phyloP scores from a whole-genome alignment of 108 stramenopile genomes.

The Aurantiochytrium sp. region DNA sequence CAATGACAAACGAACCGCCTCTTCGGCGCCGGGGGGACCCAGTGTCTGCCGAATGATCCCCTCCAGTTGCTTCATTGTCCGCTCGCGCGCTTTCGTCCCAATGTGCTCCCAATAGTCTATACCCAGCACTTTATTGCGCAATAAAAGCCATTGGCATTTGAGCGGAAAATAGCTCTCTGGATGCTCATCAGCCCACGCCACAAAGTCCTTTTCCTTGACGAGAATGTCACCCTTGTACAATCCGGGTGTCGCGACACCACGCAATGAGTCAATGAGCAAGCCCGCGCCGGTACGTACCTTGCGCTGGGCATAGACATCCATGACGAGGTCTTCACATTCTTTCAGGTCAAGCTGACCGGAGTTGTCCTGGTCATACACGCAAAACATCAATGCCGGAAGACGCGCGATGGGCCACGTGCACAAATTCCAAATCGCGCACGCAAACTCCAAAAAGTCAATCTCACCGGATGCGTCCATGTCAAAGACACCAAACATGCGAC shows the following conservation, averaged over 20 bases:
- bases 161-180: background rate
- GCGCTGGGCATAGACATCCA: background rate
- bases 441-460: slow-evolving; percentile 5
- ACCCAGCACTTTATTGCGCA: background rate
- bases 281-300: background rate
- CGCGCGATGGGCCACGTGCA: background rate
- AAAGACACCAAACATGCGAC: background rate
- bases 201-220: background rate
- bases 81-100: background rate
- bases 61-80: background rate
- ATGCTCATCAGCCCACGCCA: background rate
- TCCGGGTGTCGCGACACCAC: background rate
- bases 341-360: background rate
- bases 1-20: background rate
- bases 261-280: background rate
- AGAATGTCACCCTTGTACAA: background rate
- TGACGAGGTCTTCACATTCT: background rate
- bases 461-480: background rate
- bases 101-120: background rate
- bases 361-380: background rate
- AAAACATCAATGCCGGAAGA: background rate
- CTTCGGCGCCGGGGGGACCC: background rate
- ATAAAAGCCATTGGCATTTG: background rate
- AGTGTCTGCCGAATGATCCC: background rate
- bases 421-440: background rate